phyloP scores from a whole-genome alignment of 768 basidiomycete genomes.

The Agaricus sinodeliciosus region DNA sequence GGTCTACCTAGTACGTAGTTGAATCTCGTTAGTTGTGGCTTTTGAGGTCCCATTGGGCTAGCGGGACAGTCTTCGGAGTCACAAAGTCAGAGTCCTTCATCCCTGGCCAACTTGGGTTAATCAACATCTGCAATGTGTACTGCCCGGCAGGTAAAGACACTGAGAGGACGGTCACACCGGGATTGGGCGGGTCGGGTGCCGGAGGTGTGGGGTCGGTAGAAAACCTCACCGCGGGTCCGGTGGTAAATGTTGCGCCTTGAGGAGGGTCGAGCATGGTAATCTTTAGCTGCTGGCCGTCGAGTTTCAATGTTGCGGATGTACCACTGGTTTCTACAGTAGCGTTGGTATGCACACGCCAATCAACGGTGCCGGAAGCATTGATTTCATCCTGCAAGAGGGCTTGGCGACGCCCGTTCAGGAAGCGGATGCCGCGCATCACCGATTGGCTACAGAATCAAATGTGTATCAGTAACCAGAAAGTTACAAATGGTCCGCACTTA shows the following conservation, averaged over 20 bases:
- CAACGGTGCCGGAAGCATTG: slow-evolving; percentile 44
- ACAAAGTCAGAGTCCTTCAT: slow-evolving; percentile 52
- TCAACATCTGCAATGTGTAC: slow-evolving; percentile 76
- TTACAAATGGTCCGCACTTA: slow-evolving; percentile 30
- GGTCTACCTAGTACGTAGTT: slow-evolving; percentile 11
- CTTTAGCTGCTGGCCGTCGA: slow-evolving; percentile 61
- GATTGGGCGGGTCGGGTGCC: slow-evolving; percentile 65
- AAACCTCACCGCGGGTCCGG: slow-evolving; percentile 47
- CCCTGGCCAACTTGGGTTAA: slow-evolving; percentile 90
- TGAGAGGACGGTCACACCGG: slow-evolving; percentile 71
- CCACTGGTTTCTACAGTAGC: slow-evolving; percentile 56
- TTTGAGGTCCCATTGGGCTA: slow-evolving; percentile 70
- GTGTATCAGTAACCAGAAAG: neutral
- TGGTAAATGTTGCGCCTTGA: slow-evolving; percentile 59
- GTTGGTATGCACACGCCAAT: slow-evolving; percentile 97
- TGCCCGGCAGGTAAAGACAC: slow-evolving; percentile 66
- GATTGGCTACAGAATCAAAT: slow-evolving; percentile 39
- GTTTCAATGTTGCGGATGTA: slow-evolving; percentile 65
- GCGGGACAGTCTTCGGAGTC: slow-evolving; percentile 62
- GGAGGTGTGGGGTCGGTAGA: slow-evolving; percentile 55
- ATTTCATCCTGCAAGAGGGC: slow-evolving; percentile 94
- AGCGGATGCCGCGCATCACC: slow-evolving; percentile 78
- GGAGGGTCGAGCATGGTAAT: slow-evolving; percentile 65
- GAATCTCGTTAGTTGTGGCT: slow-evolving; percentile 54
- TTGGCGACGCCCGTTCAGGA: slow-evolving; percentile 79